Conservation (phyloP, 225 moss, liverwort and hornwort genomes). For the Pseudisothecium myosuroides region DNA sequence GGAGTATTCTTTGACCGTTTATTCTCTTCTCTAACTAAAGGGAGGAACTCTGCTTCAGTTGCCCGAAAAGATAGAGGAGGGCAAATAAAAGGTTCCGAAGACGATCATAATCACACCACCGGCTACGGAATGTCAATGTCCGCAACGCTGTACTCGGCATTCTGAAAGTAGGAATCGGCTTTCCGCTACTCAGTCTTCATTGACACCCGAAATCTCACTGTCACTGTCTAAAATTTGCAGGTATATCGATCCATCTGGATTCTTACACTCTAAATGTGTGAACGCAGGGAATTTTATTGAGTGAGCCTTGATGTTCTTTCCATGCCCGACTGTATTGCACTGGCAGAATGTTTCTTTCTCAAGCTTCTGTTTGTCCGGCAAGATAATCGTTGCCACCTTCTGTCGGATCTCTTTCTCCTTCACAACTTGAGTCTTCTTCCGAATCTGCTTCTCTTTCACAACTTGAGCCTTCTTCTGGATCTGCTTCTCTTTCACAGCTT, state of each 20-base stretch:
- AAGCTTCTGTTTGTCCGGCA: not conserved
- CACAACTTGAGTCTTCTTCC: not conserved
- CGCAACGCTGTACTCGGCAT: not conserved
- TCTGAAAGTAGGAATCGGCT: not conserved
- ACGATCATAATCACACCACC: not conserved
- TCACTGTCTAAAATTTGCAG: constrained; percentile 4
- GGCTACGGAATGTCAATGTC: not conserved
- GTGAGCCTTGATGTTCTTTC: not conserved
- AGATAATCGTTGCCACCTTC: not conserved
- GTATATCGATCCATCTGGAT: not conserved
- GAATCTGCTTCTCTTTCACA: not conserved
- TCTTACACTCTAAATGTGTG: not conserved
- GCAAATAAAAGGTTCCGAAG: not conserved
- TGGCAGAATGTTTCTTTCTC: not conserved
- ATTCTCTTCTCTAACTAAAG: not conserved
- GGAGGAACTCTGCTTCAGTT: not conserved
- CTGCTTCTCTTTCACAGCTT: not conserved
- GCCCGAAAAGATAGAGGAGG: not conserved
- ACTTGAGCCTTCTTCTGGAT: not conserved
- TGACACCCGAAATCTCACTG: not conserved
- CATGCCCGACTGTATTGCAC: not conserved
- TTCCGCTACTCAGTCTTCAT: not conserved
- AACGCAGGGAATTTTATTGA: not conserved
- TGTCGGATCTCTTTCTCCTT: not conserved
- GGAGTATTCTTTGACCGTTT: not conserved